Conservation (phyloP, 345 rosid genomes). For the Arabidopsis arenosa region DNA sequence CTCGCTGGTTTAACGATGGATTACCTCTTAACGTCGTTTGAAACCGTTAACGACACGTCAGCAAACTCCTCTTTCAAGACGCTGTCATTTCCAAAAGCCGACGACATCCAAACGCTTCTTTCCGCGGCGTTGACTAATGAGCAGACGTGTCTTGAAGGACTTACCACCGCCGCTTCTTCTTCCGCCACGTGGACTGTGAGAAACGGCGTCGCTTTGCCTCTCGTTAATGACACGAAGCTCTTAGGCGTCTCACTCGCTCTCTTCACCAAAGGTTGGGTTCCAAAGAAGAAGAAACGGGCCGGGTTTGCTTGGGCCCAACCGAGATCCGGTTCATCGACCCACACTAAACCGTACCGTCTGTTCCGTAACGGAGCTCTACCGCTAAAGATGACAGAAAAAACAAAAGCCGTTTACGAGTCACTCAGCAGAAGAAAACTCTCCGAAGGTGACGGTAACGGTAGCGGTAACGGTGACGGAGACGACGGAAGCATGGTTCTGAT, state of each 20-base stretch:
- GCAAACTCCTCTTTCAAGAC: slow-evolving; percentile 30
- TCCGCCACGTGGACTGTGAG: slow-evolving; percentile 56
- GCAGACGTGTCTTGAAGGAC: slow-evolving; percentile 78
- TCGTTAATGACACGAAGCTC: slow-evolving; percentile 78
- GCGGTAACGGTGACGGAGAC: slow-evolving; percentile 28
- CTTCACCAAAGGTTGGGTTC: slow-evolving; percentile 77
- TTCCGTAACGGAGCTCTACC: slow-evolving; percentile 59
- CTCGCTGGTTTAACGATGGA: slow-evolving; percentile 68
- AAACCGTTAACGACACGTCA: slow-evolving; percentile 51
- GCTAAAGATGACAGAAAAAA: slow-evolving; percentile 58
- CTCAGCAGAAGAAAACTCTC: slow-evolving; percentile 46
- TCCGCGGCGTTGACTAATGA: slow-evolving; percentile 82
- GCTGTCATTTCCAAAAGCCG: slow-evolving; percentile 56
- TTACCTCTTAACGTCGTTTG: slow-evolving; percentile 56
- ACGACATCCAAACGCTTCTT: slow-evolving; percentile 71
- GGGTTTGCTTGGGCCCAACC: slow-evolving; percentile 47
- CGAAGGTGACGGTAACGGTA: slow-evolving; percentile 17
- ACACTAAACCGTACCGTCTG: slow-evolving; percentile 35
- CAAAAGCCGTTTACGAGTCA: slow-evolving; percentile 53
- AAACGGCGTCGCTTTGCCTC: slow-evolving; percentile 56
- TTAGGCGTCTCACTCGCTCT: slow-evolving; percentile 77
- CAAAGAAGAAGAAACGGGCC: slow-evolving; percentile 55
- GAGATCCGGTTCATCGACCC: slow-evolving; percentile 28
- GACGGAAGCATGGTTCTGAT: slow-evolving; percentile 55
- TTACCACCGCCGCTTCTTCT: slow-evolving; percentile 49